phyloP scores from a whole-genome alignment of 176 grass and related monocot genomes.

The Oryza punctata region DNA sequence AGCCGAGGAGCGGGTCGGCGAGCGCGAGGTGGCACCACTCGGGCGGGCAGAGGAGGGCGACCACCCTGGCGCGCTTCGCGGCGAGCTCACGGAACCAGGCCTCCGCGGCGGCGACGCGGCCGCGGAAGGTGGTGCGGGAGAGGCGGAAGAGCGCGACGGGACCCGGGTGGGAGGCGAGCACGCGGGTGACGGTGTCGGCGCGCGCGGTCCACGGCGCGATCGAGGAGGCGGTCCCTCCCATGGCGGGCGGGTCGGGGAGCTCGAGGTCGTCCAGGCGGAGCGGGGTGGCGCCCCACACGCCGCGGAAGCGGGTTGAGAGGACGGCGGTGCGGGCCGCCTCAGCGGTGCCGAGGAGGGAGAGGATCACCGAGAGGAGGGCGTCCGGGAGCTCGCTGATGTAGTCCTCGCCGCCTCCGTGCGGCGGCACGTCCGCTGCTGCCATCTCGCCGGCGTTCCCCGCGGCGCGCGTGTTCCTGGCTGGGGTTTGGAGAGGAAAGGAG shows the following conservation, averaged over 20 bases:
- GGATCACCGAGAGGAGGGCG: slow-evolving; percentile 38
- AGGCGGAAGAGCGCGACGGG: slow-evolving; percentile 20
- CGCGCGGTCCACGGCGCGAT: neutral
- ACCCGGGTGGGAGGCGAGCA: neutral
- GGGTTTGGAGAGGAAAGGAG: neutral
- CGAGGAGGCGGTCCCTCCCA: no score
- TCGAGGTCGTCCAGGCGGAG: slow-evolving; percentile 36
- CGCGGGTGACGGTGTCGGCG: slow-evolving; percentile 18
- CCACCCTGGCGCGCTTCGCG: slow-evolving; percentile 16
- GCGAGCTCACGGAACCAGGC: slow-evolving; percentile 39
- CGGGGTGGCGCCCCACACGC: slow-evolving; percentile 36
- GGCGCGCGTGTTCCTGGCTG: neutral
- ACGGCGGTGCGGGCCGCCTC: slow-evolving; percentile 27
- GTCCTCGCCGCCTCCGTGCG: neutral
- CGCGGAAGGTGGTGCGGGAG: slow-evolving; percentile 14
- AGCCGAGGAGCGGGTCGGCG: slow-evolving; percentile 19
- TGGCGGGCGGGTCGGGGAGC: neutral
- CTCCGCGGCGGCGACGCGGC: neutral
- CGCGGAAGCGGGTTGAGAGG: slow-evolving; percentile 36
- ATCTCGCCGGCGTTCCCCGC: slow-evolving; percentile 8
- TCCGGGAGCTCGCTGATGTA: slow-evolving; percentile 34
- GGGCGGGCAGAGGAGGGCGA: slow-evolving; percentile 15
- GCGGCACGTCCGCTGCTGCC: neutral
- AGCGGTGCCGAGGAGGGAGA: slow-evolving; percentile 29
- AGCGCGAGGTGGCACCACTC: slow-evolving; percentile 40